Conservation (phyloP, 202 grass and related monocot species). For the Thinopyrum obtusiflorum region DNA sequence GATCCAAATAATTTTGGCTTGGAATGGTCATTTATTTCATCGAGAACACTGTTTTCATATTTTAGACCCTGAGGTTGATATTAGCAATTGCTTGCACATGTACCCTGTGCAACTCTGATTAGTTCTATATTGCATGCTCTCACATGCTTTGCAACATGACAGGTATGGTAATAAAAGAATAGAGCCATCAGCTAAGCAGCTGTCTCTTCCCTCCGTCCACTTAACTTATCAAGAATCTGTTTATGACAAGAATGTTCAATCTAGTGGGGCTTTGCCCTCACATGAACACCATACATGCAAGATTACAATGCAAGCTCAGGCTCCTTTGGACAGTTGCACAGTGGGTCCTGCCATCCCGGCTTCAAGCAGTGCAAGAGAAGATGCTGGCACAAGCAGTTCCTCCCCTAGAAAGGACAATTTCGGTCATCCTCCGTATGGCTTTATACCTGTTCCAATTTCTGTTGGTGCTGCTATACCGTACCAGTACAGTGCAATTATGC, state of each 20-base stretch:
- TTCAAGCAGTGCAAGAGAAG: constrained; percentile 46
- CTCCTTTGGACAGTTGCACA: constrained; percentile 40
- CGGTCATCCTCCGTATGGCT: constrained; percentile 56
- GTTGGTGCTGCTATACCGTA: constrained; percentile 62
- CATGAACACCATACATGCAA: constrained; percentile 27
- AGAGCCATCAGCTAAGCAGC: constrained; percentile 43
- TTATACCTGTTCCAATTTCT: constrained; percentile 70
- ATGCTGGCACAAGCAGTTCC: constrained; percentile 42
- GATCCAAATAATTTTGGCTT: constrained; percentile 7
- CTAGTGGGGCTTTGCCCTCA: constrained; percentile 29
- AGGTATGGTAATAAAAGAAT: constrained; percentile 81
- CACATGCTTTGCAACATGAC: constrained; percentile 20
- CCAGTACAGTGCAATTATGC: constrained; percentile 66
- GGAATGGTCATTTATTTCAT: background rate
- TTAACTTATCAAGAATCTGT: constrained; percentile 35
- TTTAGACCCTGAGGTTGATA: constrained; percentile 14
- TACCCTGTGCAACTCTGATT: constrained; percentile 24
- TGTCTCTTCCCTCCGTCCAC: constrained; percentile 35
- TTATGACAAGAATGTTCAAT: constrained; percentile 40
- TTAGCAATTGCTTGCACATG: constrained; percentile 1
- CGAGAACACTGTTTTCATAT: constrained; percentile 24
- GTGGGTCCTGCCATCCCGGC: constrained; percentile 35
- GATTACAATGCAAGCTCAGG: constrained; percentile 28
- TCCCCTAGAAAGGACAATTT: constrained; percentile 41
- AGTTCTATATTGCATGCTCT: background rate